A percentile compares a stretch with the other conserved stretches of the same genome.
phyloP scores from a whole-genome alignment of 2,329 filamentous ascomycete species.

The Cercospora beticola region DNA sequence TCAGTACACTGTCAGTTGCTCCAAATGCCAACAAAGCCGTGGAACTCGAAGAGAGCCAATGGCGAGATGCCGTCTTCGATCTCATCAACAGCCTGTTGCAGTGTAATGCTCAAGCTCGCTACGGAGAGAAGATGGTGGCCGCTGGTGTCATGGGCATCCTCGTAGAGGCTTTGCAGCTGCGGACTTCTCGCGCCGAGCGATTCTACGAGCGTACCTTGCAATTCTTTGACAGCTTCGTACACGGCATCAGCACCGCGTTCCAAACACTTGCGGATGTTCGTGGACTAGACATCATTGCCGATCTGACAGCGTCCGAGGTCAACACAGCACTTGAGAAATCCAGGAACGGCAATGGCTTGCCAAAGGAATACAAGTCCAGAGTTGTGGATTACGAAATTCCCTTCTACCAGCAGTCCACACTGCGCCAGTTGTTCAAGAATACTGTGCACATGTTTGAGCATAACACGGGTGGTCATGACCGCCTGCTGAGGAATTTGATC shows the following conservation, averaged over 20 bases:
- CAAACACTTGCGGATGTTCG: slow-evolving; percentile 76
- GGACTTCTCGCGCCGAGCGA: slow-evolving; percentile 77
- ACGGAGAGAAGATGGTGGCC: slow-evolving; percentile 79
- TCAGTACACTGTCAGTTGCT: slow-evolving; percentile 71
- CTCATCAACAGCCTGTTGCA: slow-evolving; percentile 75
- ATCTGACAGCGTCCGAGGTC: slow-evolving; percentile 78
- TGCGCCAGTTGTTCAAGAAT: slow-evolving; percentile 94
- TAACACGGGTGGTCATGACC: slow-evolving; percentile 80
- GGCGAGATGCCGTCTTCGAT: slow-evolving; percentile 87
- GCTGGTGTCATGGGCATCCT: slow-evolving; percentile 88
- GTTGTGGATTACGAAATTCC: slow-evolving; percentile 91
- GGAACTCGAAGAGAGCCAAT: slow-evolving; percentile 71
- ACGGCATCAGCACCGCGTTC: slow-evolving; percentile 77
- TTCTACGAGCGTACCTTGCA: slow-evolving; percentile 80
- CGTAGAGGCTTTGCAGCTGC: slow-evolving; percentile 80
- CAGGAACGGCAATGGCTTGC: slow-evolving; percentile 70
- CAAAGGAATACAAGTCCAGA: slow-evolving; percentile 69
- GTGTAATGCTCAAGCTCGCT: slow-evolving; percentile 53
- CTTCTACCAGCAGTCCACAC: slow-evolving; percentile 86
- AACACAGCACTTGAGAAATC: slow-evolving; percentile 65
- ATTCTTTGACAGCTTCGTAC: slow-evolving; percentile 85
- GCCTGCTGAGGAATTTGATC: slow-evolving; percentile 85
- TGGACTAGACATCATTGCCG: slow-evolving; percentile 87
- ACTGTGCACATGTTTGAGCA: slow-evolving; percentile 91
- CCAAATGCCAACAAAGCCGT: slow-evolving; percentile 57